phyloP scores from a whole-genome alignment of 768 basidiomycete species.

The Hypholoma fasciculare region DNA sequence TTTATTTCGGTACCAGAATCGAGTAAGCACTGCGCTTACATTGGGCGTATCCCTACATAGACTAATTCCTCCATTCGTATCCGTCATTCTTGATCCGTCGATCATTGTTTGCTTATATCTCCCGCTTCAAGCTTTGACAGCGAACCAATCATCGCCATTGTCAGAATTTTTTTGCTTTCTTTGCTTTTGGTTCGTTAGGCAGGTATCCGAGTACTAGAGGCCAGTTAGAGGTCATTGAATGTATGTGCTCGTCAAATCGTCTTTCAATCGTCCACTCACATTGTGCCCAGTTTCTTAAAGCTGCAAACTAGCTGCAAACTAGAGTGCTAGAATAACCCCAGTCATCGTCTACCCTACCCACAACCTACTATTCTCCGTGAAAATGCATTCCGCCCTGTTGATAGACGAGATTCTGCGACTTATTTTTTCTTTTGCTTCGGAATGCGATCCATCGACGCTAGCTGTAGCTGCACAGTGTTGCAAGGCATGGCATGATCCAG shows the following conservation, averaged over 20 bases:
- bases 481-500: constrained; percentile 47
- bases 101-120: constrained; percentile 8
- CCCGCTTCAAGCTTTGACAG: constrained; percentile 9
- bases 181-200: not conserved
- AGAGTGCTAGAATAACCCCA: not conserved
- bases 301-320: no score
- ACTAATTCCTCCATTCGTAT: not conserved
- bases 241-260: no score
- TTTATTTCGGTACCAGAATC: no score
- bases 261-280: no score
- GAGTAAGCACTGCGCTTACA: no score
- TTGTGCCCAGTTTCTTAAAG: no score
- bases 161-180: constrained; percentile 1
- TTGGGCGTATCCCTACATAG: no score
- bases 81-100: constrained; percentile 1
- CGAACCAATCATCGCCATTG: constrained; percentile 11
- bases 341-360: not conserved
- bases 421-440: constrained; percentile 35
- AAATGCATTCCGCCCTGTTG: constrained; percentile 40
- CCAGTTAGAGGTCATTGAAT: no score
- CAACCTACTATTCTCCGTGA: not conserved
- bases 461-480: constrained; percentile 40
- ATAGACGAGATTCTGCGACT: constrained; percentile 51
- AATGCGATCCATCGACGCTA: constrained; percentile 29
- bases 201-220: not conserved